Conservation (phyloP, 225 moss, liverwort and hornwort genomes). For the Antitrichia curtipendula region DNA sequence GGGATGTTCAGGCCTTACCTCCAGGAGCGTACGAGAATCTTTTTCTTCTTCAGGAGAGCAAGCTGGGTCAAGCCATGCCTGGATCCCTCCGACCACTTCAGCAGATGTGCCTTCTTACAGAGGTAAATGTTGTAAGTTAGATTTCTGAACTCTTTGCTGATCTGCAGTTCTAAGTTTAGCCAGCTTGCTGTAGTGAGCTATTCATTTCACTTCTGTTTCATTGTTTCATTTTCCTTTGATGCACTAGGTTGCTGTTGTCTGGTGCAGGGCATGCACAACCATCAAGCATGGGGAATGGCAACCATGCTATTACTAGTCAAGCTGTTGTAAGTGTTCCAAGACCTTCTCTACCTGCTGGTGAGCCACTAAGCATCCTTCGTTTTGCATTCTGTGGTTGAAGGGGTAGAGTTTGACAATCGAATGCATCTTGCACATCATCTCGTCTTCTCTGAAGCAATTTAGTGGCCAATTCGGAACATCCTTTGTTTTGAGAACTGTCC, state of each 20-base stretch:
- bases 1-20: background rate
- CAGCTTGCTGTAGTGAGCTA: background rate
- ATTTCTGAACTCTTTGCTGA: background rate
- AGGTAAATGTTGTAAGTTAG: background rate
- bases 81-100: background rate
- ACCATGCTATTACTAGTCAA: background rate
- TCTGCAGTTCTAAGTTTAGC: background rate
- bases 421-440: background rate
- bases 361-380: background rate
- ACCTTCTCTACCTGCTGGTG: conserved; percentile 2
- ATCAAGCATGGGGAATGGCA: background rate
- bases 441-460: background rate
- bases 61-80: background rate
- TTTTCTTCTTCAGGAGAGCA: background rate
- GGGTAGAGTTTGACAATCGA: background rate
- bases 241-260: background rate
- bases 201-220: background rate
- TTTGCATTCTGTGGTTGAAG: background rate
- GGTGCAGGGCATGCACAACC: background rate
- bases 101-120: background rate
- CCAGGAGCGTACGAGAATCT: background rate
- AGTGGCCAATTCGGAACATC: background rate
- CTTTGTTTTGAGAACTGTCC: background rate
- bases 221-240: background rate
- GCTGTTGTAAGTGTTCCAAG: background rate